Evolutionary conservation across 306 rosid genomes (phyloP), one percentile per base, ranked within the genome.

Genomic region (Trichosanthes truncata): DNA sequence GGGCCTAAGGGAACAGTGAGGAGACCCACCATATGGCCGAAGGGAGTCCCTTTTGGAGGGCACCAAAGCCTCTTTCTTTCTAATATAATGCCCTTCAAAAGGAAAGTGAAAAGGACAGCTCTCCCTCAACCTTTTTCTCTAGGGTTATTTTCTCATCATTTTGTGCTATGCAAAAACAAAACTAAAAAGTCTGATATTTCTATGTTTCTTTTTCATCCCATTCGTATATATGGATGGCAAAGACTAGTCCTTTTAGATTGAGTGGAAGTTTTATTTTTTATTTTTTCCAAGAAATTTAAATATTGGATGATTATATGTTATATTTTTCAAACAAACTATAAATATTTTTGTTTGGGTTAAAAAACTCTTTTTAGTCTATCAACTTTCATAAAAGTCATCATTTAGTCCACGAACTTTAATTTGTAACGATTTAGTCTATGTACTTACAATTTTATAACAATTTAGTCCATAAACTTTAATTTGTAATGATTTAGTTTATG

Each of bases 1-100:
- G 96, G 89, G 85, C 87, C 82, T 95, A 88, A 92, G 98, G 98
- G 96, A 92, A 94, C 98, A 88, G 88, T 92, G 46, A 81, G 87
- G 84, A 80, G 86, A 9, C 89, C 82, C 87, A 83, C 83, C 87
- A 83, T 87, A 89, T 84, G 25, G 6, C 86, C 79, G 85, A 73
- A 62, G 53, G 43, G 77, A 33, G 43, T 69, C 46, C 82, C 35
- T 49, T 80, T 90, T 86, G 80, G 84, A 57, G 77, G 83, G 90
- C 95, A 90, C 91, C 82, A 75, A 76, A 81, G 84, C 88, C 61
- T 80, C 62, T 25, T 84, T 81, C 80, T 82, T 60, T 62, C 41
- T 84, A 69, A 81, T 89, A 80, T 83, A 83, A 87, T 84, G 15
- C 48, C 40, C 23, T 46, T 23, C n/a, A 72, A 25, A 72, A 72